These are phyloP conservation scores for Saccharomyces hybrid DNA, from an alignment of 1,139 yeast species.

Conservation along the genomic window DNA sequence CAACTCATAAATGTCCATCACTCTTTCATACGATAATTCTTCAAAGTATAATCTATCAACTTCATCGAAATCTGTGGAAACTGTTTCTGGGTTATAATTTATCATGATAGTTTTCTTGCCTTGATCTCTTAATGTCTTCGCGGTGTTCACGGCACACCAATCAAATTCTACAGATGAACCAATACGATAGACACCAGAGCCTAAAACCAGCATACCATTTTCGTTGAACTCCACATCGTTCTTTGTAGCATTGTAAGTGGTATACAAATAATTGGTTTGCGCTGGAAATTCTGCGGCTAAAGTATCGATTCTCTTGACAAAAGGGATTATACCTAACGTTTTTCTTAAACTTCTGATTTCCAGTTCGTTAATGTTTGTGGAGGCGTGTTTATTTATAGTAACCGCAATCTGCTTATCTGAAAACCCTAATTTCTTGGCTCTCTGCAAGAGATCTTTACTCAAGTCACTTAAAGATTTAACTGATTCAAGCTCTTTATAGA, in stretches of 20 bases:
- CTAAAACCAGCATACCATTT: slow-evolving; percentile 88
- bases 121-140: slow-evolving; percentile 81
- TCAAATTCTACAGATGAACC: slow-evolving; percentile 98
- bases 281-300: slow-evolving; percentile 99
- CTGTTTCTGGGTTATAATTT: slow-evolving; percentile 97
- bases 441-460: slow-evolving; percentile 59
- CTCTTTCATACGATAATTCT: slow-evolving; percentile 91
- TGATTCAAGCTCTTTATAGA: slow-evolving; percentile 71
- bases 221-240: slow-evolving; percentile 83
- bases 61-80: slow-evolving; percentile 96
- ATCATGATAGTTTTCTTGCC: slow-evolving; percentile 93
- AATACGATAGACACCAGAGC: slow-evolving; percentile 97
- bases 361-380: slow-evolving; percentile 42
- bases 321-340: slow-evolving; percentile 73
- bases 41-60: slow-evolving; percentile 96
- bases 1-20: slow-evolving; percentile 91
- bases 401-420: slow-evolving; percentile 88
- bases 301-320: slow-evolving; percentile 94
- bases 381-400: slow-evolving; percentile 48
- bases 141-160: slow-evolving; percentile 99
- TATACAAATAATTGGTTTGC: slow-evolving; percentile 87
- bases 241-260: slow-evolving; percentile 87
- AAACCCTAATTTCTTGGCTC: slow-evolving; percentile 91
- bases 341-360: slow-evolving; percentile 78
- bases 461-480: slow-evolving; percentile 51